phyloP scores from a whole-genome alignment of 2,329 filamentous ascomycete species.

The Ilyonectria destructans region DNA sequence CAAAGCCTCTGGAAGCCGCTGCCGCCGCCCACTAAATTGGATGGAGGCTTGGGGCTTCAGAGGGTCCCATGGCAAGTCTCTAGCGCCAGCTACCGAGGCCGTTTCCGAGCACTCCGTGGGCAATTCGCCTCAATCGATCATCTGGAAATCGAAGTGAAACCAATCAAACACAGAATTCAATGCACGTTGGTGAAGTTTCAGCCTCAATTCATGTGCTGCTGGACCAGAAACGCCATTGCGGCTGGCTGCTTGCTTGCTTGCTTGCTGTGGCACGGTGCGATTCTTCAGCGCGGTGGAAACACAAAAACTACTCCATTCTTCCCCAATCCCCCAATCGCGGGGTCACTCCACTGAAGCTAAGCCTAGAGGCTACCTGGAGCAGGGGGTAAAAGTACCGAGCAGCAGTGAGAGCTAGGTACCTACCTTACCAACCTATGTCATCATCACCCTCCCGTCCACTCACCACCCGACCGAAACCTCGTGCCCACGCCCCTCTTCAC shows the following conservation, averaged over 20 bases:
- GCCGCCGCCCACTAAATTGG: neutral
- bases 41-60: neutral
- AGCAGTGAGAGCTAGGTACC: neutral
- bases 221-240: neutral
- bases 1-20: constrained; percentile 7
- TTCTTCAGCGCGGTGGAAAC: neutral
- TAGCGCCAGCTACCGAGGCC: constrained; percentile 5
- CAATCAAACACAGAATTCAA: neutral
- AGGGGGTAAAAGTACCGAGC: neutral
- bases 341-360: constrained; percentile 19
- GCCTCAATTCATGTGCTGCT: neutral
- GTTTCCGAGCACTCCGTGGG: neutral
- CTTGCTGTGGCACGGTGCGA: neutral
- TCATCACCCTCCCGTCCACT: constrained; percentile 13
- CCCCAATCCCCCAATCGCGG: constrained; percentile 23
- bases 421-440: constrained; percentile 13
- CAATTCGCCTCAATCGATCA: neutral
- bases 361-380: constrained; percentile 5
- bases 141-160: neutral
- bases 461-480: constrained; percentile 21
- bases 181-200: neutral
- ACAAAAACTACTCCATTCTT: constrained; percentile 15
- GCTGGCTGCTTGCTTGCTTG: neutral
- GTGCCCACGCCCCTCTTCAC: constrained; percentile 29
- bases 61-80: neutral